Base-by-base conservation (phyloP, 2,329 filamentous ascomycete genomes). In the Huntiella abstrusa region DNA sequence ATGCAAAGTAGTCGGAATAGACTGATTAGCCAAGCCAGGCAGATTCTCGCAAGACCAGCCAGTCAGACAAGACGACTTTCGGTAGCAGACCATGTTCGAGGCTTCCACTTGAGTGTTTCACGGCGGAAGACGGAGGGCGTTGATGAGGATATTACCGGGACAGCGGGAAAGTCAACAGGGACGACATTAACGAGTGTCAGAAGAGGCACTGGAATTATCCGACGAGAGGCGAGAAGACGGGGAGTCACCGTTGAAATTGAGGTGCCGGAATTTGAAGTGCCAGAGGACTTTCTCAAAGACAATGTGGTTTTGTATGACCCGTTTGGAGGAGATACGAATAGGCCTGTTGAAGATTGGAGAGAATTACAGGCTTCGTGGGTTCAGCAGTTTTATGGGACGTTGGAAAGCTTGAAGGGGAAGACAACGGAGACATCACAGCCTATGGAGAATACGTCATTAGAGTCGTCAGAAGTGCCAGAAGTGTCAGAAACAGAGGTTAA, bases 231-330 rank as follows among this genome's bases (percentile, higher is more conserved):
- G 8, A 28, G 22, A 8, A 28, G 22, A 28, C 22, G 22, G 22
- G 22, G 22, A 28, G 22, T 28, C 22, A 5, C 22, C 2, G 22
- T 28, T 7, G 22, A 28, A 10, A 3, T 28, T 28, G 35, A 48
- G 16, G 13, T 42, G 12, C 32, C 37, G 22, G 33, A 22, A 13
- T 43, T 33, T 22, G 47, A 46, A 10, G 12, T 50, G 8, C 49
- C 49, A 5, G 28, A 44, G 1, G 19, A 22, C 4, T 50, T 50
- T 28, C 2, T 47, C 11, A 17, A 43, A 4, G 10, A 16, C 17
- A 50, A 50, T 46, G 45, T 50, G 4, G 35, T 41, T 38, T 17
- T 48, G 22, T 19, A 50, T 39, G 45, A 50, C 19, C 45, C 45
- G 33, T 47, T 50, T 48, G 42, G 41, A 11, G 16, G 7, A 28